These are phyloP conservation scores for Neoboletus brunneissimus DNA, from an alignment of 768 basidiomycete species.

Conservation along the genomic window DNA sequence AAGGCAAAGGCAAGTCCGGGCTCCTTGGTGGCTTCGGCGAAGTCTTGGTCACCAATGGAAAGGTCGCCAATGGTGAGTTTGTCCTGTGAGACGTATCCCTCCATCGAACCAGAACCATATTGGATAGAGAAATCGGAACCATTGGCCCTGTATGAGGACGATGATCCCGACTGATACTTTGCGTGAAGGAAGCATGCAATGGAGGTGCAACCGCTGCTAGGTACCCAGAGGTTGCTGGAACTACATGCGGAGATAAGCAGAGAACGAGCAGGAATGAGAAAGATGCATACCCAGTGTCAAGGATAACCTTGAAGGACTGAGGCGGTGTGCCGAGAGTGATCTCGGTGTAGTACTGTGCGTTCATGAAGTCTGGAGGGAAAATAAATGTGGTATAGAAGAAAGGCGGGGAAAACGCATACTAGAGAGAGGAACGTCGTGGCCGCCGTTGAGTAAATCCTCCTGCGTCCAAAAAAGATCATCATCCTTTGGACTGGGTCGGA, in stretches of 20 bases:
- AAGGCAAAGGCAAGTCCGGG: slow-evolving; percentile 98
- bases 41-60: slow-evolving; percentile 69
- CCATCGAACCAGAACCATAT: slow-evolving; percentile 96
- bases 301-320: slow-evolving; percentile 89
- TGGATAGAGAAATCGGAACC: slow-evolving; percentile 86
- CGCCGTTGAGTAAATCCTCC: slow-evolving; percentile 62
- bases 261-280: slow-evolving; percentile 19
- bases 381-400: not conserved
- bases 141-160: slow-evolving; percentile 86
- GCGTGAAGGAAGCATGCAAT: slow-evolving; percentile 93
- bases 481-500: slow-evolving; percentile 46
- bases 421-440: slow-evolving; percentile 83
- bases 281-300: slow-evolving; percentile 77
- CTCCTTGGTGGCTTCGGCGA: slow-evolving; percentile 94
- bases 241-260: slow-evolving; percentile 35
- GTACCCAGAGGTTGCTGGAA: slow-evolving; percentile 94
- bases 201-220: slow-evolving; percentile 73
- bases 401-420: slow-evolving; percentile 37
- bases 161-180: slow-evolving; percentile 82
- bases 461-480: slow-evolving; percentile 82
- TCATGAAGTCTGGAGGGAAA: slow-evolving; percentile 78
- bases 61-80: slow-evolving; percentile 79
- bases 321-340: slow-evolving; percentile 82
- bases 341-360: slow-evolving; percentile 94
- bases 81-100: slow-evolving; percentile 92